Percentiles rank a stretch among this genome's conserved stretches.
Conservation (phyloP, 441 rosid genomes). For the Francoa sonchifolia region DNA sequence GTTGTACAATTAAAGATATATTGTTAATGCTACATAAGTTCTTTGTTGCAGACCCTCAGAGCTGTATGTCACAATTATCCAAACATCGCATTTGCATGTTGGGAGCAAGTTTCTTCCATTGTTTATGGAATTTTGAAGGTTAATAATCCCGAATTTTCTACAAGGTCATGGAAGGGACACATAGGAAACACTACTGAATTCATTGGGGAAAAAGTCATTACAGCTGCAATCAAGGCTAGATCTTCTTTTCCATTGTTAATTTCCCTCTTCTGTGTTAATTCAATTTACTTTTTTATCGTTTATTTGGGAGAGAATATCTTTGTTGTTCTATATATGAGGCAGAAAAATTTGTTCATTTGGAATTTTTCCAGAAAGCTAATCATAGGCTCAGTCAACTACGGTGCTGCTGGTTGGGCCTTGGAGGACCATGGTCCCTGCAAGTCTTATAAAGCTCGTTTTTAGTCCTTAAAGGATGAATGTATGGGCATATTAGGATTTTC, state of each 20-base stretch:
- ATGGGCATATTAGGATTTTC: no score
- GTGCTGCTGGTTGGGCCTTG: no score
- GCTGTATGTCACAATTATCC: constrained; percentile 76
- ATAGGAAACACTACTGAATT: constrained; percentile 32
- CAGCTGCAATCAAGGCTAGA: constrained; percentile 63
- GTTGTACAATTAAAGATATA: no score
- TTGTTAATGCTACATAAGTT: neutral
- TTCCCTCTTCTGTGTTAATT: neutral
- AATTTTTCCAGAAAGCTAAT: no score
- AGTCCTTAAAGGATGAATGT: no score
- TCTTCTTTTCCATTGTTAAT: neutral
- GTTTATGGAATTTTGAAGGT: constrained; percentile 35
- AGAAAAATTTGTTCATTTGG: no score
- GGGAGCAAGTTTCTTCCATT: constrained; percentile 45
- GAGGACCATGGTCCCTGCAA: no score
- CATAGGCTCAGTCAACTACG: no score
- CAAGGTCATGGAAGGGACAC: constrained; percentile 38
- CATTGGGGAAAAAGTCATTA: constrained; percentile 62
- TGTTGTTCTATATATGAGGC: no score
- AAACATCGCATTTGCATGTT: constrained; percentile 39
- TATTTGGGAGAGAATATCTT: no score
- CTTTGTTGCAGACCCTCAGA: constrained; percentile 61
- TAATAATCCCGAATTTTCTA: constrained; percentile 33
- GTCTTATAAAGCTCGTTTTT: no score
- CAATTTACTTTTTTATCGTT: no score